Conservation (phyloP, 805 yeast species). For the Cyberlindnera americana region DNA sequence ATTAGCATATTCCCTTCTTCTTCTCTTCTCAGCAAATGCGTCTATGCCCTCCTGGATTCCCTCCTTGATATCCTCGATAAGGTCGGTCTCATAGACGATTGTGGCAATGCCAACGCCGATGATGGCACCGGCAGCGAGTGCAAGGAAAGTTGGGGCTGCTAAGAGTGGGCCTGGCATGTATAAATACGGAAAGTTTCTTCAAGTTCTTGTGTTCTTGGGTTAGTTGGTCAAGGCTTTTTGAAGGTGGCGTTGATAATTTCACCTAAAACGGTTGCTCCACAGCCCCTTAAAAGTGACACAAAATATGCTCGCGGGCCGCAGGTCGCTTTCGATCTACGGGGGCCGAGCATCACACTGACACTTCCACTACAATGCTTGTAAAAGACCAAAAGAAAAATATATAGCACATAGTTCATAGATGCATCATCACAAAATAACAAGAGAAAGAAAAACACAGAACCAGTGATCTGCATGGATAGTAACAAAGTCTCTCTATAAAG, state of each 20-base stretch:
- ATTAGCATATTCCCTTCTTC: neutral
- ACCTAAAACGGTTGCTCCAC: neutral
- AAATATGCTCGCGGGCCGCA: neutral
- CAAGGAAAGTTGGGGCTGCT: conserved; percentile 9
- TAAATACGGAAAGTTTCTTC: too few species aligned
- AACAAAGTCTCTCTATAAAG: too few species aligned
- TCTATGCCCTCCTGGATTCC: conserved; percentile 7
- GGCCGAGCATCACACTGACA: too few species aligned
- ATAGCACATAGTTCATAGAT: conserved; percentile 12
- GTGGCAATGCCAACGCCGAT: conserved; percentile 12
- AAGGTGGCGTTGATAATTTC: neutral
- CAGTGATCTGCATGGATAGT: too few species aligned
- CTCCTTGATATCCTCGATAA: conserved; percentile 9
- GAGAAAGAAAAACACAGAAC: neutral
- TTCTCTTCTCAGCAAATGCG: conserved; percentile 4
- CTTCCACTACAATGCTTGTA: too few species aligned
- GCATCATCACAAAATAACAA: conserved; percentile 3
- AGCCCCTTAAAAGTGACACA: neutral
- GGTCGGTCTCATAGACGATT: conserved; percentile 9
- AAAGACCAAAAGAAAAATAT: neutral
- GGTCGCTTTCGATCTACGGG: too few species aligned
- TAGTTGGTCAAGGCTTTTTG: too few species aligned
- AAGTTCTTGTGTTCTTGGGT: too few species aligned
- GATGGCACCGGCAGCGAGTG: conserved; percentile 9
- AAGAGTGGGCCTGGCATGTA: conserved; percentile 8